Base-by-base conservation (phyloP, 2,329 filamentous ascomycete genomes). In the Hirsutella rhossiliensis region DNA sequence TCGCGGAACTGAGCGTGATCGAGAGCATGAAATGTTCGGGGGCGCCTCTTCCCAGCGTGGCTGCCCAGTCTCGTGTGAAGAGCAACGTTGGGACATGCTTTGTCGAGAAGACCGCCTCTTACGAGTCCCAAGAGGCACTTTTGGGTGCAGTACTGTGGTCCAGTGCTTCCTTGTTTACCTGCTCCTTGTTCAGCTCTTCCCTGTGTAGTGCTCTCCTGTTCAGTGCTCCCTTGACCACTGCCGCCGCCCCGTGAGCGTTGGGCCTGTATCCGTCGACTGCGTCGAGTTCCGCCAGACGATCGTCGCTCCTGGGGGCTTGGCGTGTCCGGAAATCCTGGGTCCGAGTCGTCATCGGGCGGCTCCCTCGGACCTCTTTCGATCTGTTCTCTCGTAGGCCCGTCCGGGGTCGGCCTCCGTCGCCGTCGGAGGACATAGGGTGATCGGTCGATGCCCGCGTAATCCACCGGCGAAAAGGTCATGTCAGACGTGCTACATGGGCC, bases 51-150 rank as follows among this genome's bases (percentile, higher is more conserved):
- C n/a, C n/a, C n/a, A n/a, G 36, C 12, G 12, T 15, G n/a, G 3
- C 3, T 15, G 28, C 28, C 29, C 17, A 20, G 40, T 5, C 42
- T 45, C 13, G 5, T 29, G 53, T 72, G 63, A 45, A 57, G 52
- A 13, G 32, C 46, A 5, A 56, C 45, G 47, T 71, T 71, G 0
- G 64, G 67, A 51, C 65, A 68, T 6, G 47, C 19, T 36, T 45
- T 19, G 46, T 68, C 62, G 12, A 67, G 55, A 3, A 45, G 23
- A 6, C 50, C 48, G 32, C 58, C 52, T 7, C 48, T 46, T 7
- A 58, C 49, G 32, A 69, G 50, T n/a, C 63, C 63, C 12, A 59
- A 51, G 17, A 69, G 54, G 50, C 65, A 68, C 32, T 54, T 54
- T 23, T 66, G 59, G 1, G 63, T 64, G 50, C 62, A 69, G 48